Evolutionary conservation across 495 filamentous ascomycete species (phyloP).

Genomic region (Podospora fimiseda): DNA sequence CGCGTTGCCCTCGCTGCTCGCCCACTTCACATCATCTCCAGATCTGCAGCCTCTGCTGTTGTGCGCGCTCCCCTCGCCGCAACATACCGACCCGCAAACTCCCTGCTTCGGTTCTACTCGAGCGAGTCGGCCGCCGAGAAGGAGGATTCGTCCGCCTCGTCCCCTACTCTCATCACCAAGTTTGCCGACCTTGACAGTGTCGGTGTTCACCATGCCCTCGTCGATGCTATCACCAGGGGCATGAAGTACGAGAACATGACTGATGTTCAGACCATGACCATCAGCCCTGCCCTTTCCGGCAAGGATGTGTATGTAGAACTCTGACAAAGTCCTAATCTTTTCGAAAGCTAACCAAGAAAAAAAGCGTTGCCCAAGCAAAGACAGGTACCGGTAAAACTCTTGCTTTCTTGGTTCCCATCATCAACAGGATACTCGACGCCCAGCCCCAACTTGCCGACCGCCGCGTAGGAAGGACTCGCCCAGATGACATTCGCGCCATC

Average conservation of each 20-base stretch:
- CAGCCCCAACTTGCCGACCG: constrained; percentile 45
- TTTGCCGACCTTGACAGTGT: constrained; percentile 63
- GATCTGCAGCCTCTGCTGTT: constrained; percentile 15
- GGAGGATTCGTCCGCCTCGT: constrained; percentile 1
- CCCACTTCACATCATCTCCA: constrained; percentile 22
- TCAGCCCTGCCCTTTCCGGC: constrained; percentile 69
- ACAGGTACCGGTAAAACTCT: constrained; percentile 87
- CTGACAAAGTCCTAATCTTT: too few species aligned
- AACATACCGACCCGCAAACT: constrained; percentile 16
- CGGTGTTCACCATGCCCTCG: constrained; percentile 56
- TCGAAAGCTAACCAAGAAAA: constrained; percentile 12
- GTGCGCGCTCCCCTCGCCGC: constrained; percentile 11
- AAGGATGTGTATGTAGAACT: constrained; percentile 80
- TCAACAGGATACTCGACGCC: constrained; percentile 62
- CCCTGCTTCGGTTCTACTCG: constrained; percentile 33
- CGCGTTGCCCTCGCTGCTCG: constrained; percentile 20
- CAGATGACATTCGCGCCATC: constrained; percentile 74
- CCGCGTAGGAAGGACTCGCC: constrained; percentile 25
- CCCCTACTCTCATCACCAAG: constrained; percentile 43
- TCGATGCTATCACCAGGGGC: constrained; percentile 60
- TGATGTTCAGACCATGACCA: constrained; percentile 79
- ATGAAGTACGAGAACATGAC: constrained; percentile 87
- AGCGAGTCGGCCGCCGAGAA: constrained; percentile 25
- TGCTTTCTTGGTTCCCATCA: constrained; percentile 69
- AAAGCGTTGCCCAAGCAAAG: constrained; percentile 78